Evolutionary conservation across 345 rosid genomes (phyloP).

Genomic region (Salix caprea): DNA sequence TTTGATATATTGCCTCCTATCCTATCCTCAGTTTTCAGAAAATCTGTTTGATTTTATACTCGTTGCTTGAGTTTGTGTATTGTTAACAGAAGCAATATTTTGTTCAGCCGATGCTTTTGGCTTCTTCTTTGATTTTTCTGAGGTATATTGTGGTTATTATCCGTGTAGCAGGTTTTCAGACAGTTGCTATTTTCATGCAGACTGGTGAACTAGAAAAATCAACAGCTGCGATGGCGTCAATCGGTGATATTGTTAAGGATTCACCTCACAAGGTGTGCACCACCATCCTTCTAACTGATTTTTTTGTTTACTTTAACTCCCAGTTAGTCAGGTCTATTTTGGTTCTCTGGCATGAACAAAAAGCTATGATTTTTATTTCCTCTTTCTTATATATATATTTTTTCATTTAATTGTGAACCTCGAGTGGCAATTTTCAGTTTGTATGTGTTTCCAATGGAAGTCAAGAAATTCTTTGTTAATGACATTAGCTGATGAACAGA

Average conservation of each 20-base stretch:
- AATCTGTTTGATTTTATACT: background rate
- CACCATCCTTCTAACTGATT: background rate
- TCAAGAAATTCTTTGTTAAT: background rate
- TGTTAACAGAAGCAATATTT: background rate
- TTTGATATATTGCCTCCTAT: background rate
- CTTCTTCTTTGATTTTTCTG: slow-evolving; percentile 48
- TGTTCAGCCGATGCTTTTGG: background rate
- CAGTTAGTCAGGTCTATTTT: background rate
- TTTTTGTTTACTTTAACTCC: background rate
- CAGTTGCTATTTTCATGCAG: slow-evolving; percentile 99
- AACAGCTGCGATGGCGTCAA: slow-evolving; percentile 34
- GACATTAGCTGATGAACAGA: background rate
- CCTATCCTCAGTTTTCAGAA: background rate
- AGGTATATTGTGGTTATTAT: slow-evolving; percentile 81
- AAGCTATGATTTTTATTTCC: background rate
- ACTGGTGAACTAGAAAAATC: slow-evolving; percentile 62
- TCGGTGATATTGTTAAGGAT: slow-evolving; percentile 53
- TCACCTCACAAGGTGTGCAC: slow-evolving; percentile 67
- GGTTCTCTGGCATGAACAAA: background rate
- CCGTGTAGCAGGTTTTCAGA: slow-evolving; percentile 96
- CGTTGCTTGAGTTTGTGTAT: background rate
- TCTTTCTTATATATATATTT: background rate
- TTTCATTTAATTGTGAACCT: background rate
- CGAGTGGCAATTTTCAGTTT: background rate
- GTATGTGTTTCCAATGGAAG: background rate